Percentiles rank a stretch among this genome's conserved stretches.
Conservation (phyloP, 352 stramenopile genomes). For the Peronosclerospora sorghi region DNA sequence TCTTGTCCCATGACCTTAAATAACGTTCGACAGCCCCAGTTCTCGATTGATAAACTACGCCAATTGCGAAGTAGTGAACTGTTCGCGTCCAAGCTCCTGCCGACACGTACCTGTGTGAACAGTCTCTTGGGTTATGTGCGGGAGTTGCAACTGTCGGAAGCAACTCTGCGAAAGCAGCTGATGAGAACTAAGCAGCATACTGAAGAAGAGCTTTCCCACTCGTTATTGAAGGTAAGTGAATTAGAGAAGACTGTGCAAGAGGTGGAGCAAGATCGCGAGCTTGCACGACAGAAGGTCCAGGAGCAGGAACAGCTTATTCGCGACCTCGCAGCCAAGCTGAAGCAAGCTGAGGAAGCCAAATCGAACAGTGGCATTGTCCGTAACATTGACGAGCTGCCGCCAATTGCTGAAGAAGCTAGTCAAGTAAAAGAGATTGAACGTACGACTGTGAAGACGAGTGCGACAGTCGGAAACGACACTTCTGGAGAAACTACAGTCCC, state of each 20-base stretch:
- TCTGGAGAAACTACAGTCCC: background rate
- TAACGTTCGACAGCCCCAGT: constrained; percentile 20
- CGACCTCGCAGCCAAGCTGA: constrained; percentile 27
- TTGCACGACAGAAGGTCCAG: constrained; percentile 20
- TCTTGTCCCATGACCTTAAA: constrained; percentile 31
- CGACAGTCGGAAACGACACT: background rate
- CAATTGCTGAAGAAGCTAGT: constrained; percentile 17
- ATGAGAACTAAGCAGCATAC: constrained; percentile 39
- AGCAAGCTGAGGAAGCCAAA: constrained; percentile 15
- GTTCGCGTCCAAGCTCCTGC: constrained; percentile 46
- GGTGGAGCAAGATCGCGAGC: constrained; percentile 24
- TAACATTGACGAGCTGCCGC: constrained; percentile 14
- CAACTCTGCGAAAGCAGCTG: constrained; percentile 46
- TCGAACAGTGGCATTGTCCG: background rate
- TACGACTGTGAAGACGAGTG: background rate
- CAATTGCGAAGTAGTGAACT: constrained; percentile 26
- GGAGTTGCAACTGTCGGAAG: constrained; percentile 58
- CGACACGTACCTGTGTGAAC: constrained; percentile 43
- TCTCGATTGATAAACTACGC: constrained; percentile 19
- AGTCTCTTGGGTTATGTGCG: constrained; percentile 68
- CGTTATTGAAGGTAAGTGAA: constrained; percentile 25
- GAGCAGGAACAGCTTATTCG: constrained; percentile 38
- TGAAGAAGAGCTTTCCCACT: constrained; percentile 38
- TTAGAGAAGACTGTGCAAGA: constrained; percentile 38
- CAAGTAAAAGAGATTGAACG: constrained; percentile 1